phyloP scores from a whole-genome alignment of 371 early-diverging fungal genomes.

The Actinomortierella ambigua region DNA sequence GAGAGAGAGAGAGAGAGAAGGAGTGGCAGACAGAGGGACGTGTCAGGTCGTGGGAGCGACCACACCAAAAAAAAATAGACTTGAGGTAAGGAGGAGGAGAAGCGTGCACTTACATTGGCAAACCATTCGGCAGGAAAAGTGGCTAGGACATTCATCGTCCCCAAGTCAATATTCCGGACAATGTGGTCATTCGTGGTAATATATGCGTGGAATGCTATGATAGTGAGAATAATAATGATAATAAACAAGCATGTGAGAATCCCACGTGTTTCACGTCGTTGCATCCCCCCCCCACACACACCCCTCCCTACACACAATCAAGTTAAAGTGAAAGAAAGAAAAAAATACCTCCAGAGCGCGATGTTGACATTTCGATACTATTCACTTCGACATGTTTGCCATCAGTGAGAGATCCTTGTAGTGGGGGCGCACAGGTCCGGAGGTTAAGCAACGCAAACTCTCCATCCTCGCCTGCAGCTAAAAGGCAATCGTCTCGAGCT shows the following conservation, averaged over 20 bases:
- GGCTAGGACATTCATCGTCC: conserved; percentile 37
- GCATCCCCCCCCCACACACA: too few species aligned
- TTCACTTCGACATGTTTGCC: conserved; percentile 23
- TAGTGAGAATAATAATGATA: too few species aligned
- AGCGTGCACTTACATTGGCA: conserved; percentile 68
- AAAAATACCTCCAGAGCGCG: conserved; percentile 33
- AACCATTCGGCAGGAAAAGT: conserved; percentile 61
- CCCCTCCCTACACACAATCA: not conserved
- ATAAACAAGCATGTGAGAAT: too few species aligned
- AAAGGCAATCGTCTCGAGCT: conserved; percentile 48
- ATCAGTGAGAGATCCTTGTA: conserved; percentile 15
- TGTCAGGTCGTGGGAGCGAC: too few species aligned
- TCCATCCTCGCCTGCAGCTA: conserved; percentile 61
- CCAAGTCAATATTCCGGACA: conserved; percentile 60
- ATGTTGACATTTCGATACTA: conserved; percentile 34
- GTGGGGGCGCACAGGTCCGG: conserved; percentile 15
- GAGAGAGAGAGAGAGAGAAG: too few species aligned
- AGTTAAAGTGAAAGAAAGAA: too few species aligned
- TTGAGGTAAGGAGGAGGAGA: too few species aligned
- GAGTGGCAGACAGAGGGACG: not conserved
- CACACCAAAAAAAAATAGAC: too few species aligned
- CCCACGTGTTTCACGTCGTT: too few species aligned
- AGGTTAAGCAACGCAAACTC: conserved; percentile 28
- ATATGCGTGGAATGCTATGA: conserved; percentile 45
- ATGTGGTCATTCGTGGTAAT: conserved; percentile 69